Base-by-base conservation (phyloP, 1,139 yeast species). In the Diutina sp. region DNA sequence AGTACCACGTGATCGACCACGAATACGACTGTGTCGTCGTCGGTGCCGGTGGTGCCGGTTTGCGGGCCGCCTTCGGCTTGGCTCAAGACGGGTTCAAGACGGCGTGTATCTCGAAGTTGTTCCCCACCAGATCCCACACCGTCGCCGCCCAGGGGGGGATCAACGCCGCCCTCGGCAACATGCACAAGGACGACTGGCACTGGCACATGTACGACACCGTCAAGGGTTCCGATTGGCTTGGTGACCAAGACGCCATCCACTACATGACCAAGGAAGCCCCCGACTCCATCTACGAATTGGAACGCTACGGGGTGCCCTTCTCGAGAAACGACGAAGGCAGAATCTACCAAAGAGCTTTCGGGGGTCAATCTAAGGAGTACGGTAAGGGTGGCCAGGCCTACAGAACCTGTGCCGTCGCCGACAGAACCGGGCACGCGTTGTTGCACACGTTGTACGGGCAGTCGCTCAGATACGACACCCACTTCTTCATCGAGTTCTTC, bases 201-300 rank as follows among this genome's bases (percentile, higher is more conserved):
- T 93, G 99, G 98, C 99, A 93, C 75, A 91, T 93, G 97, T 91
- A 91, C 75, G 99, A 93, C 70, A 93, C 99, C 67, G 99, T 93
- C 67, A 93, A 93, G 77, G 99, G 99, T 62, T 90, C 97, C n/a
- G 99, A 93, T 77, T 93, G 99, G 99, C 83, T 93, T 62, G 99
- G 99, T 67, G 99, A 93, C 76, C 99, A 93, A 77, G 99, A 93
- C 69, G 97, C 99, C 58, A 93, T 93, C 70, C 98, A 93, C 75
- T 93, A 93, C 78, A 93, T 93, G 99, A 91, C 99, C 61, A 85
- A 91, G 72, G 98, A 93, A 75, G 99, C 99, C 29, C 97, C 99
- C 55, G 84, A 85, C 65, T 87, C 97, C 55, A 93, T 93, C 67
- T 90, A 91, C 66, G 99, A 93, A 77, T 81, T 93, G 71, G 99